phyloP scores from a whole-genome alignment of 108 stramenopile species.

The Conticribra guillardii region DNA sequence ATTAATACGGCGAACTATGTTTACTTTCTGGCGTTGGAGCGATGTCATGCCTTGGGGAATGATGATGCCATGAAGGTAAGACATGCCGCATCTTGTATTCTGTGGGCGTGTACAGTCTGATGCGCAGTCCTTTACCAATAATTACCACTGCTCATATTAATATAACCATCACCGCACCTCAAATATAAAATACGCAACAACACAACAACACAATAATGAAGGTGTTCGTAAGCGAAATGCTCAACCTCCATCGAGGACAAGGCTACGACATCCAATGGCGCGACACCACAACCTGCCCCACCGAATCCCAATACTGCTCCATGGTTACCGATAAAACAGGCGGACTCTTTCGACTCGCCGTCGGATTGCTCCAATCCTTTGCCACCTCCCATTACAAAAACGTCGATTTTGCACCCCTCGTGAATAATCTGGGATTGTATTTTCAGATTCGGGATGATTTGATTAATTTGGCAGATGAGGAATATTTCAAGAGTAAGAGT shows the following conservation, averaged over 20 bases:
- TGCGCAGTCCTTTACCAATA: too few relatives aligned
- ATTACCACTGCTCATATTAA: too few relatives aligned
- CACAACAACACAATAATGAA: too few relatives aligned
- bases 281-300: slow-evolving; percentile 84
- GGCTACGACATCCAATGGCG: slow-evolving; percentile 92
- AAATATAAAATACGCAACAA: too few relatives aligned
- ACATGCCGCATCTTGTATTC: too few relatives aligned
- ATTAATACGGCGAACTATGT: slow-evolving; percentile 98
- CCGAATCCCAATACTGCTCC: slow-evolving; percentile 33
- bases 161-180: too few relatives aligned
- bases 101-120: too few relatives aligned
- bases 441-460: slow-evolving; percentile 97
- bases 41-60: slow-evolving; percentile 69
- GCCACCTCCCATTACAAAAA: slow-evolving; percentile 58
- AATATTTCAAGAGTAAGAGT: slow-evolving; percentile 94
- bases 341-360: slow-evolving; percentile 94
- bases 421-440: slow-evolving; percentile 92
- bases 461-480: slow-evolving; percentile 91
- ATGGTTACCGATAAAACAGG: slow-evolving; percentile 91
- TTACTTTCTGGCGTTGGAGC: slow-evolving; percentile 92
- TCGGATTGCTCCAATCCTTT: slow-evolving; percentile 92
- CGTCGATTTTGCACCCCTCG: slow-evolving; percentile 73
- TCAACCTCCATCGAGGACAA: slow-evolving; percentile 95
- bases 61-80: slow-evolving; percentile 65
- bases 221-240: slow-evolving; percentile 87